These are phyloP conservation scores for Linnemannia schmuckeri DNA, from an alignment of 192 early-diverging fungal genomes.

Conservation along the genomic window DNA sequence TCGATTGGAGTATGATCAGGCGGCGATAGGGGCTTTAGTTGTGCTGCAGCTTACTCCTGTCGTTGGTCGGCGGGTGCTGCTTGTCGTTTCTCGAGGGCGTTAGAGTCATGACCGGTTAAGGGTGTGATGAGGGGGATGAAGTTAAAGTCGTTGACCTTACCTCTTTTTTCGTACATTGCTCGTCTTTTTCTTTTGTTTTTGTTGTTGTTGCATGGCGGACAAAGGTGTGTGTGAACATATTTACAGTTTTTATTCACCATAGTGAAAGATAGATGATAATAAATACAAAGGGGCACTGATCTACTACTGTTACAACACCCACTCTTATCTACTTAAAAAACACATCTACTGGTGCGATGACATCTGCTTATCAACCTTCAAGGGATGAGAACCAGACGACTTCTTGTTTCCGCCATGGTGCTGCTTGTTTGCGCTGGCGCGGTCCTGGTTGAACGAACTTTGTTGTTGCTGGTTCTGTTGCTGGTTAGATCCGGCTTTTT, in stretches of 20 bases:
- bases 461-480: not conserved
- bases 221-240: not conserved
- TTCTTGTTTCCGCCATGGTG: conserved; percentile 24
- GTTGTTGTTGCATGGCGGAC: too few relatives aligned
- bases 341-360: not conserved
- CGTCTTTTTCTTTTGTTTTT: too few relatives aligned
- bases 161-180: too few relatives aligned
- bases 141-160: too few relatives aligned
- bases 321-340: not conserved
- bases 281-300: not conserved
- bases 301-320: not conserved
- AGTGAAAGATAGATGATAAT: not conserved
- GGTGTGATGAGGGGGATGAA: too few relatives aligned
- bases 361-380: conserved; percentile 26
- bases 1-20: conserved; percentile 24
- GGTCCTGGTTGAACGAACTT: not conserved
- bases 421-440: conserved; percentile 24
- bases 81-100: conserved; percentile 5
- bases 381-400: conserved; percentile 40
- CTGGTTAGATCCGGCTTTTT: not conserved
- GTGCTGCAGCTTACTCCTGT: not conserved
- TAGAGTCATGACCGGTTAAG: not conserved
- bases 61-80: not conserved
- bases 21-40: conserved; percentile 4
- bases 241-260: not conserved